Evolutionary conservation across 768 basidiomycete species (phyloP), one percentile per base, ranked within the genome.

Genomic region (Piloderma croceum): DNA sequence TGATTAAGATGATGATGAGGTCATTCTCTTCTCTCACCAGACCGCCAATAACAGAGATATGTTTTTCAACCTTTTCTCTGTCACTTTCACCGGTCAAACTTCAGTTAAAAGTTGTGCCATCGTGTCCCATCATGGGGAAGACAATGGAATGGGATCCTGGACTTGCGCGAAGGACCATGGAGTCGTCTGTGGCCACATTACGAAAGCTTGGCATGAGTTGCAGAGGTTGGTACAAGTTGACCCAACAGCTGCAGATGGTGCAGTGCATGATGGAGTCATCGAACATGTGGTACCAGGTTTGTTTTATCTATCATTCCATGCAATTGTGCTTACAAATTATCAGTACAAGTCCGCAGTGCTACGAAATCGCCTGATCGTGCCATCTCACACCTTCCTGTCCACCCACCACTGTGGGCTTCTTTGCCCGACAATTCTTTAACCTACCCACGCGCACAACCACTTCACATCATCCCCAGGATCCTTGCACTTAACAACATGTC

Each of bases 371-470:
- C 27, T 29, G 15, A 29, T 15, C 10, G 15, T 29, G 27, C 27
- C 9, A 24, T 48, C 7, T 48, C 46, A 4, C 41, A 48, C 24
- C 39, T 48, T 7, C 39, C 43, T 0, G 41, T 48, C 17, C 33
- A 31, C 22, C 42, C 43, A 4, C 46, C 46, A 3, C 2, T 11
- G 3, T 48, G 46, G 46, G 42, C 46, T 0, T 2, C 43, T 7
- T 31, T 48, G 2, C 25, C 24, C 3, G 15, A 20, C 11, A 43
- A 48, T 21, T 39, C 38, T 18, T 3, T 7, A 7, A 24, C 37
- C 5, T 39, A 43, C 23, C 22, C 31, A 20, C 38, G 24, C 12
- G 10, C 32, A n/a, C 31, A 17, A 6, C 31, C 38, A 10, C 24
- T 36, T 13, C 21, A 34, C 10, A 34, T 9, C 3, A 7, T 18